Evolutionary conservation across 2,329 filamentous ascomycete genomes (phyloP).

Genomic region (Verticillium klebahnii): DNA sequence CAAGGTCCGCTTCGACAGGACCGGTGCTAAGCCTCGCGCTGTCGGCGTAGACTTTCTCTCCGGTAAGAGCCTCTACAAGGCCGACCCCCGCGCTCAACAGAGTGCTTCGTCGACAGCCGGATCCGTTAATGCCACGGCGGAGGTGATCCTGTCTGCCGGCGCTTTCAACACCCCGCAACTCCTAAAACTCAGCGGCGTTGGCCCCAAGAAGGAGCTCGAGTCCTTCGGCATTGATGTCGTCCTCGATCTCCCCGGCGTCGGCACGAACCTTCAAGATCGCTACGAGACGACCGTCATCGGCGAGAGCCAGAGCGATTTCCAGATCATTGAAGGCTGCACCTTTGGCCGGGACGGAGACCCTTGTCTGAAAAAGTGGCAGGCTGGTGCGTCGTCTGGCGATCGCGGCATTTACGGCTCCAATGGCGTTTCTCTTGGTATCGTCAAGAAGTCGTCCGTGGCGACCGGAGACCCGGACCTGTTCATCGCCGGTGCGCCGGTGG

Average conservation of each 20-base stretch:
- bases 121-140: slow-evolving; percentile 27
- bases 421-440: slow-evolving; percentile 24
- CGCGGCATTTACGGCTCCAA: slow-evolving; percentile 27
- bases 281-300: slow-evolving; percentile 19
- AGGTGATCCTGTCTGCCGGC: slow-evolving; percentile 45
- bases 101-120: slow-evolving; percentile 16
- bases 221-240: slow-evolving; percentile 51
- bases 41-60: slow-evolving; percentile 37
- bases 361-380: slow-evolving; percentile 27
- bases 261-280: slow-evolving; percentile 40
- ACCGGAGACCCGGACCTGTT: slow-evolving; percentile 23
- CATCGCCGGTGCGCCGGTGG: slow-evolving; percentile 21
- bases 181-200: slow-evolving; percentile 61
- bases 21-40: slow-evolving; percentile 28
- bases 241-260: slow-evolving; percentile 57
- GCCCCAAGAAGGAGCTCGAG: slow-evolving; percentile 46
- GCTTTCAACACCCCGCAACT: slow-evolving; percentile 62
- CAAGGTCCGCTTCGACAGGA: slow-evolving; percentile 32
- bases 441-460: slow-evolving; percentile 23
- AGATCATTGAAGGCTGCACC: slow-evolving; percentile 20
- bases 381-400: slow-evolving; percentile 9
- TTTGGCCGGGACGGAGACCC: slow-evolving; percentile 24
- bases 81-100: slow-evolving; percentile 30
- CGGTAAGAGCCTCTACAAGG: slow-evolving; percentile 34
- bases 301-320: slow-evolving; percentile 20